Evolutionary conservation across 768 basidiomycete species (phyloP).

Genomic region (Tulasnella sp.): DNA sequence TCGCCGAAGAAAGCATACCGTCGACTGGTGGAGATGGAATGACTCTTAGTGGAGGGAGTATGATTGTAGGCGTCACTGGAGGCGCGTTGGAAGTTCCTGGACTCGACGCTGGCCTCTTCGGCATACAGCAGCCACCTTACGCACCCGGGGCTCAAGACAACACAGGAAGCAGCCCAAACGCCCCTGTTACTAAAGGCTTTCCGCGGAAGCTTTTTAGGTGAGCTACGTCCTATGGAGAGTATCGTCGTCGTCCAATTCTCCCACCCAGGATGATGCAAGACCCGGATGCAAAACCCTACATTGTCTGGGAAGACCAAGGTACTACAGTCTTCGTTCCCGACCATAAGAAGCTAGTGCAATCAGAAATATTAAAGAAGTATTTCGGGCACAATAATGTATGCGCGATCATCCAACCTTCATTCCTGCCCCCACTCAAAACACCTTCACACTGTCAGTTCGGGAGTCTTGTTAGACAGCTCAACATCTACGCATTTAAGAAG

Average conservation of each 20-base stretch:
- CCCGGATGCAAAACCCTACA: background rate
- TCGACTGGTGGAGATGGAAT: background rate
- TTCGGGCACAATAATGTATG: background rate
- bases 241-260: background rate
- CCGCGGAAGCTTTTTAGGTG: conserved; percentile 68
- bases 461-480: background rate
- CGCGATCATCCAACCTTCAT: background rate
- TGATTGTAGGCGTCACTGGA: background rate
- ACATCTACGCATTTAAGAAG: background rate
- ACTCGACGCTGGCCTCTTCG: too few species aligned
- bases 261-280: background rate
- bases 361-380: background rate
- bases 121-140: background rate
- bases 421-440: background rate
- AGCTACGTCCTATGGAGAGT: background rate
- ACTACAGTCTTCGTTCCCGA: background rate
- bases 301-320: background rate
- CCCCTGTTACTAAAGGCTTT: conserved; percentile 60
- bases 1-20: background rate
- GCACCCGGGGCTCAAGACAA: background rate
- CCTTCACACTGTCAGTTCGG: background rate
- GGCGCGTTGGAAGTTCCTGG: too few species aligned
- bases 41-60: background rate
- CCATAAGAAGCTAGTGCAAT: background rate
- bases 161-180: background rate